Conservation (phyloP, 2,329 filamentous ascomycete species). For the Xylariaceae sp. region DNA sequence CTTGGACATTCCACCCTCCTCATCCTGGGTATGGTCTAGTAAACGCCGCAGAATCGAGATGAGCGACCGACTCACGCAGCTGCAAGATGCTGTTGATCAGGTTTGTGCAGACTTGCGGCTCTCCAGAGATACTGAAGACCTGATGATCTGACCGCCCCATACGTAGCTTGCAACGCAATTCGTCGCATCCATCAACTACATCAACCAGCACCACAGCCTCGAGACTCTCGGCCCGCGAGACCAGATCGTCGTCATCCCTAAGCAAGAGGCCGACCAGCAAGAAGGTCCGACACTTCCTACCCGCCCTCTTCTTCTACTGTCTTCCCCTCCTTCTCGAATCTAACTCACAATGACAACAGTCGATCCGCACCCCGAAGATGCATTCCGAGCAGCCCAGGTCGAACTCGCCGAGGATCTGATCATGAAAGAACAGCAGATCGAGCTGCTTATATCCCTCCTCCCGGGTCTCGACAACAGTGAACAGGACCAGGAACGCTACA, state of each 20-base stretch:
- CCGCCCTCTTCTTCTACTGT: too few species aligned
- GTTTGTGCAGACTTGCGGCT: slow-evolving; percentile 38
- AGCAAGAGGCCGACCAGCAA: slow-evolving; percentile 49
- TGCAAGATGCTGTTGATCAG: slow-evolving; percentile 82
- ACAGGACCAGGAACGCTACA: slow-evolving; percentile 66
- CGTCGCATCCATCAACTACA: slow-evolving; percentile 62
- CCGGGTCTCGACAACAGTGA: slow-evolving; percentile 78
- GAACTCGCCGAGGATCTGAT: slow-evolving; percentile 75
- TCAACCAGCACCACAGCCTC: slow-evolving; percentile 65
- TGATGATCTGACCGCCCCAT: slow-evolving; percentile 13
- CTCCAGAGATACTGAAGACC: neutral
- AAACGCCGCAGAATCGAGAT: slow-evolving; percentile 38
- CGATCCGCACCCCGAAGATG: slow-evolving; percentile 57
- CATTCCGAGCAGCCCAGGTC: slow-evolving; percentile 63
- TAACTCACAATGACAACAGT: slow-evolving; percentile 37
- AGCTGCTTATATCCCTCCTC: slow-evolving; percentile 68
- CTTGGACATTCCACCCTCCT: neutral
- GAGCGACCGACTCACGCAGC: slow-evolving; percentile 74
- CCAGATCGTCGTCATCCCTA: slow-evolving; percentile 52
- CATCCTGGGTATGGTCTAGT: neutral
- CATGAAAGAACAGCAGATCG: slow-evolving; percentile 78
- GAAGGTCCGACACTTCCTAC: slow-evolving; percentile 39
- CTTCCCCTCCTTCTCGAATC: neutral
- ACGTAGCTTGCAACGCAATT: slow-evolving; percentile 63
- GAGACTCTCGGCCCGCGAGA: slow-evolving; percentile 55